phyloP scores from a whole-genome alignment of 768 basidiomycete genomes.

The Ramaria rubella region DNA sequence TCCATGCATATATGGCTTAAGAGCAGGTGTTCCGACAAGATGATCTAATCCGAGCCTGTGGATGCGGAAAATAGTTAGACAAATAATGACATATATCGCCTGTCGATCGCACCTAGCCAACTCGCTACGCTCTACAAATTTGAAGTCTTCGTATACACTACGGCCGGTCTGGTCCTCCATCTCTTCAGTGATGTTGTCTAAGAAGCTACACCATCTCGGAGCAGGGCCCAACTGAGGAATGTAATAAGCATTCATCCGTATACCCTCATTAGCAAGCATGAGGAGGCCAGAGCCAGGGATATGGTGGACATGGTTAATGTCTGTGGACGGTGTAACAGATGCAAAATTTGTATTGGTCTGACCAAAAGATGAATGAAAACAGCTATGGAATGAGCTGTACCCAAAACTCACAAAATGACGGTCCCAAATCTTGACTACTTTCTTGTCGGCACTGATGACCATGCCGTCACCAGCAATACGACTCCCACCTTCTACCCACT shows the following conservation, averaged over 20 bases:
- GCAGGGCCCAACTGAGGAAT: slow-evolving; percentile 96
- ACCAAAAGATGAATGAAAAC: neutral
- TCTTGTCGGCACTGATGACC: slow-evolving; percentile 89
- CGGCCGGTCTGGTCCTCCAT: slow-evolving; percentile 84
- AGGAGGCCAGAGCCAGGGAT: slow-evolving; percentile 84
- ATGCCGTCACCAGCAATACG: slow-evolving; percentile 82
- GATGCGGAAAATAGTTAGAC: neutral
- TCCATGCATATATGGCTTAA: slow-evolving; percentile 99
- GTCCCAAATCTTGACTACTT: slow-evolving; percentile 98
- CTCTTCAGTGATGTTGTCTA: slow-evolving; percentile 98
- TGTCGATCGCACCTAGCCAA: slow-evolving; percentile 61
- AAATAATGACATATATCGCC: neutral
- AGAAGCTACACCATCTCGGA: slow-evolving; percentile 94
- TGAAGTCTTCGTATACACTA: slow-evolving; percentile 91
- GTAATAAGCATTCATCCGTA: slow-evolving; percentile 91
- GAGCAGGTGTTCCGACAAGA: slow-evolving; percentile 87
- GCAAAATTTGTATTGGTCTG: slow-evolving; percentile 86
- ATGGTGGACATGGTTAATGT: slow-evolving; percentile 88
- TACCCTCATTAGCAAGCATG: slow-evolving; percentile 93
- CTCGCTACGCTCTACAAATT: slow-evolving; percentile 87
- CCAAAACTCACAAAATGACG: slow-evolving; percentile 57
- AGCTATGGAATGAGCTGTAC: slow-evolving; percentile 12
- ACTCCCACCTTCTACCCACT: slow-evolving; percentile 85
- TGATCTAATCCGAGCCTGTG: slow-evolving; percentile 87
- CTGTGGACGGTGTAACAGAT: slow-evolving; percentile 84